These are phyloP conservation scores for Trichophyton simii DNA, from an alignment of 2,329 filamentous ascomycete genomes.

Conservation along the genomic window DNA sequence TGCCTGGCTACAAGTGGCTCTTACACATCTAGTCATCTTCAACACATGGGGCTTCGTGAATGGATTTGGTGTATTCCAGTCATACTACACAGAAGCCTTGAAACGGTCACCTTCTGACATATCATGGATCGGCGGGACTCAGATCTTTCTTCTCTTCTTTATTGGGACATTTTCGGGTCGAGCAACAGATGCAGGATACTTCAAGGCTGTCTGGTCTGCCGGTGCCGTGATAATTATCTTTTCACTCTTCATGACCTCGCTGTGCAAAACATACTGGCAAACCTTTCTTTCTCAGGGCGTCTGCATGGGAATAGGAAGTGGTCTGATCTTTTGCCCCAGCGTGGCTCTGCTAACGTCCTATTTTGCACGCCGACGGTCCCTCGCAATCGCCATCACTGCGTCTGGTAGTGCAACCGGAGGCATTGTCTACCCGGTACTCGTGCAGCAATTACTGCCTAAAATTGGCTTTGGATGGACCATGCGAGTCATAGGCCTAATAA, in stretches of 20 bases:
- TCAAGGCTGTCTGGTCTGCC: conserved; percentile 31
- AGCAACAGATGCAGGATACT: conserved; percentile 41
- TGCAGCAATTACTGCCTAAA: conserved; percentile 44
- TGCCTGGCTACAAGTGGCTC: conserved; percentile 45
- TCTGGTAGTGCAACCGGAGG: conserved; percentile 51
- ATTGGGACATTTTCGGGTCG: conserved; percentile 41
- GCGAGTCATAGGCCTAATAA: conserved; percentile 49
- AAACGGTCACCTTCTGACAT: conserved; percentile 35
- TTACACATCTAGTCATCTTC: conserved; percentile 43
- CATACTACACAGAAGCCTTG: conserved; percentile 37
- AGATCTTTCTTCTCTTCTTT: conserved; percentile 40
- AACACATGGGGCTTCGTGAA: conserved; percentile 45
- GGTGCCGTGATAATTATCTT: conserved; percentile 36
- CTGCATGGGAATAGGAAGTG: conserved; percentile 44
- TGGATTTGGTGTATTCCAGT: conserved; percentile 46
- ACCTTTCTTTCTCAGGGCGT: conserved; percentile 41
- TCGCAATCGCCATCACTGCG: conserved; percentile 49
- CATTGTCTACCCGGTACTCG: conserved; percentile 49
- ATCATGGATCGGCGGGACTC: conserved; percentile 42
- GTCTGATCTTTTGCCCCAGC: conserved; percentile 44
- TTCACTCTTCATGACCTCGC: conserved; percentile 40
- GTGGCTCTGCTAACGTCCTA: conserved; percentile 48
- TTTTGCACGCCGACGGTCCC: conserved; percentile 45
- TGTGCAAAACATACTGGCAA: conserved; percentile 40
- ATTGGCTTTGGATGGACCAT: conserved; percentile 55